Evolutionary conservation across 306 rosid genomes (phyloP), one percentile per base, ranked within the genome.

Genomic region (Sicyos baderoa): DNA sequence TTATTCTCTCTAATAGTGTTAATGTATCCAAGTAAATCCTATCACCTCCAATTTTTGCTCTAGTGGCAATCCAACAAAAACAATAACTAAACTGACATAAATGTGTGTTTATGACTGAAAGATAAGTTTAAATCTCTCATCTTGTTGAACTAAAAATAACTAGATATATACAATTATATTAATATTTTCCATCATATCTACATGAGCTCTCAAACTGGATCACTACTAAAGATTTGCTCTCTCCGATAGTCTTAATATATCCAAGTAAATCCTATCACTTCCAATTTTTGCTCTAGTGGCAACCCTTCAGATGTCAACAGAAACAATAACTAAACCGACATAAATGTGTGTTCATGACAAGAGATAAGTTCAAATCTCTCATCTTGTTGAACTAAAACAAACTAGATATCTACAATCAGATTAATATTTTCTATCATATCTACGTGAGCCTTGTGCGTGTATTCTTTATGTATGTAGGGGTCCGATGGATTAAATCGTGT

Each of bases 401-500:
- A n/a, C n/a, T n/a, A n/a, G n/a, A n/a, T n/a, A n/a, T n/a, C n/a
- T n/a, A n/a, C n/a, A n/a, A n/a, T n/a, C n/a, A n/a, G n/a, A n/a
- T n/a, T n/a, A n/a, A n/a, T n/a, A n/a, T n/a, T 82, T 52, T 85
- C 84, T 23, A 88, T 77, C 63, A 86, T 60, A 73, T 78, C 84
- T 22, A 68, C 75, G 6, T 79, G 81, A 9, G 77, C 77, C 75
- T 80, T 85, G 68, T 82, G 90, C 50, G 5, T 29, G 79, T 87
- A 87, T 74, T 91, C 96, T 78, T 84, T 70, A 85, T 59, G 68
- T 75, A 77, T 22, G 94, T 81, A 48, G 79, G 74, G 29, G 27
- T 83, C 88, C 0, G 91, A 79, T 13, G 96, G 96, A 68, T 88
- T 91, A 88, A 91, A 91, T 62, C 85, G 81, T 13, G 97, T 88